Conservation (phyloP, 2,329 filamentous ascomycete species). For the Penicillium sclerotiorum region DNA sequence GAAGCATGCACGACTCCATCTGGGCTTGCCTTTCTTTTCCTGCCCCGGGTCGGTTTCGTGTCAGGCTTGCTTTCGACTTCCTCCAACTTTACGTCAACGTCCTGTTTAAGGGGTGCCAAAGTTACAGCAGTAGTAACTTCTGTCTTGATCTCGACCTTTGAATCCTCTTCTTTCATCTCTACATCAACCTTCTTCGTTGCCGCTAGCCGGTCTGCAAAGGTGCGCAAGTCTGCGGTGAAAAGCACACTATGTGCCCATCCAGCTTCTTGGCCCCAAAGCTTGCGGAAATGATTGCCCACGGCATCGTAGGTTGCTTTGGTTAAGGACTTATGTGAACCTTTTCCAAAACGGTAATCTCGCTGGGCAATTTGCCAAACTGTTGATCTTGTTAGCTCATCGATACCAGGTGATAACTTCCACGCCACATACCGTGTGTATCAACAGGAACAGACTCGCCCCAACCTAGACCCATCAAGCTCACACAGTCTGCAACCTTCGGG, state of each 20-base stretch:
- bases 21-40: constrained; percentile 19
- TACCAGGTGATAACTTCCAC: neutral
- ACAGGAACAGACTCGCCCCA: constrained; percentile 96
- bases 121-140: constrained; percentile 29
- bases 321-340: constrained; percentile 78
- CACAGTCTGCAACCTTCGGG: constrained; percentile 95
- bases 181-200: constrained; percentile 42
- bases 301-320: constrained; percentile 88
- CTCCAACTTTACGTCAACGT: constrained; percentile 22
- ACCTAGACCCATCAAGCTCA: constrained; percentile 92
- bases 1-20: constrained; percentile 24
- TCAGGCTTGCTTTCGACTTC: constrained; percentile 15
- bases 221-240: constrained; percentile 87
- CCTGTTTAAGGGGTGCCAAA: constrained; percentile 27
- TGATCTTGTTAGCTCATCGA: constrained; percentile 7
- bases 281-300: constrained; percentile 85
- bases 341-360: constrained; percentile 90
- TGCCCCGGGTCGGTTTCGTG: constrained; percentile 11
- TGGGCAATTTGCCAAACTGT: constrained; percentile 95
- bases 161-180: constrained; percentile 32
- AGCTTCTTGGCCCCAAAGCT: constrained; percentile 87
- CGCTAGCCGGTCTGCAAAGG: constrained; percentile 72
- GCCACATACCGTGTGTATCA: constrained; percentile 73
- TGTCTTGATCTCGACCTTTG: constrained; percentile 30
- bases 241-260: constrained; percentile 98